Conservation (phyloP, 352 stramenopile genomes). For the Globisporangium uncinulatum region DNA sequence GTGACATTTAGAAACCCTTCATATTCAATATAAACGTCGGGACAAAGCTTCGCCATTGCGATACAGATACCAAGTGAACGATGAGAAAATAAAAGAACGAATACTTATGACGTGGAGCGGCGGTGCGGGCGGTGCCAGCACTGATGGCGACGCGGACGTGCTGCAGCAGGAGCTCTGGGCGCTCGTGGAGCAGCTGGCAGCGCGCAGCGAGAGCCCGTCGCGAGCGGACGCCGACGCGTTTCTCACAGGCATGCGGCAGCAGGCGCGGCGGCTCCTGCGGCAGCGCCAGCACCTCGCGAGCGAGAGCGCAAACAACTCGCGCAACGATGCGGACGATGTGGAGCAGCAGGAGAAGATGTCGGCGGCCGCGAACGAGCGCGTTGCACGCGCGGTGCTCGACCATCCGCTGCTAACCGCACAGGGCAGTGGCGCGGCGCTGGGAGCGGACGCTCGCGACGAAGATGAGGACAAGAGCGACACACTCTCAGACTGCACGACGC, state of each 20-base stretch:
- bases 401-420: slow-evolving; percentile 12
- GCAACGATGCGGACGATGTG: not conserved
- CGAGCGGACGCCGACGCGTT: slow-evolving; percentile 1
- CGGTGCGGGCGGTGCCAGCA: not conserved
- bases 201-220: slow-evolving; percentile 3
- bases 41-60: not conserved
- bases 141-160: slow-evolving; percentile 10
- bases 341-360: slow-evolving; percentile 26
- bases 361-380: slow-evolving; percentile 57
- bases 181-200: slow-evolving; percentile 36
- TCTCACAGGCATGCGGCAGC: slow-evolving; percentile 22
- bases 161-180: slow-evolving; percentile 39
- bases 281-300: slow-evolving; percentile 5
- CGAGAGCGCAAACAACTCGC: slow-evolving; percentile 1
- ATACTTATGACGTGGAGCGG: slow-evolving; percentile 10
- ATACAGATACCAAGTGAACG: not conserved
- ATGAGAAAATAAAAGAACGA: not conserved
- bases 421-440: slow-evolving; percentile 6
- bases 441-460: slow-evolving; percentile 9
- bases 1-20: not conserved
- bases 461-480: slow-evolving; percentile 76
- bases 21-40: not conserved
- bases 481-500: slow-evolving; percentile 65
- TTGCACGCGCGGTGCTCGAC: slow-evolving; percentile 52
- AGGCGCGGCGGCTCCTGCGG: slow-evolving; percentile 30